Evolutionary conservation across 768 basidiomycete species (phyloP).

Genomic region (Suillus ampliporus): DNA sequence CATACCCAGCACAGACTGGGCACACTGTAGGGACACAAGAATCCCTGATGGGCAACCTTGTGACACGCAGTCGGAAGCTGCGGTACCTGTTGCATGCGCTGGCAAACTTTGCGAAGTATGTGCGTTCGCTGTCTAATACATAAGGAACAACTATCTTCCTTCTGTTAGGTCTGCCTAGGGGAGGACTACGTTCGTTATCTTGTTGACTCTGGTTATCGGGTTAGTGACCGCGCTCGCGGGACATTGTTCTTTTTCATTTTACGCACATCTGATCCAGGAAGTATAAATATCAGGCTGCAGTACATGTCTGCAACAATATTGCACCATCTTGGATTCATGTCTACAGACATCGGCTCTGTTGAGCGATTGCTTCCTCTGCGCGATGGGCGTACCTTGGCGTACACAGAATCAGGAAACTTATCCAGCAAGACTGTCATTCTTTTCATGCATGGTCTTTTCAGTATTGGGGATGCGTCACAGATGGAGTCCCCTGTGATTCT

Average conservation of each 20-base stretch:
- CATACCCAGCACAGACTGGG: not conserved
- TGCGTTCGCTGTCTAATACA: not conserved
- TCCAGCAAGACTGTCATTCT: conserved; percentile 55
- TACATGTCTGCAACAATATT: not conserved
- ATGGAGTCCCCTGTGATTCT: conserved; percentile 41
- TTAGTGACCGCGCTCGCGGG: not conserved
- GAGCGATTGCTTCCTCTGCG: conserved; percentile 26
- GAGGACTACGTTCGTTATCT: too few relatives aligned
- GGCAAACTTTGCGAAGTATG: not conserved
- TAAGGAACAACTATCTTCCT: too few relatives aligned
- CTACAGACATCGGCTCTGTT: conserved; percentile 5
- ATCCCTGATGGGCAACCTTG: not conserved
- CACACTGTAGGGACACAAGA: not conserved
- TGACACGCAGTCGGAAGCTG: not conserved
- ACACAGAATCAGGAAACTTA: conserved; percentile 56
- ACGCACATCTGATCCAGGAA: not conserved
- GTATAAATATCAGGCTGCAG: not conserved
- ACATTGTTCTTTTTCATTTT: not conserved
- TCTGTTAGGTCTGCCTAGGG: too few relatives aligned
- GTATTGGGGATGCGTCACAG: conserved; percentile 49
- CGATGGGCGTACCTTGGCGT: conserved; percentile 56
- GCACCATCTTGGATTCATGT: not conserved
- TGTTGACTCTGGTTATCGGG: too few relatives aligned
- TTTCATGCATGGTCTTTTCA: conserved; percentile 62
- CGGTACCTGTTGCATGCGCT: not conserved